Evolutionary conservation across 495 filamentous ascomycete genomes (phyloP).

Genomic region (Astrothelium subdiscretum): DNA sequence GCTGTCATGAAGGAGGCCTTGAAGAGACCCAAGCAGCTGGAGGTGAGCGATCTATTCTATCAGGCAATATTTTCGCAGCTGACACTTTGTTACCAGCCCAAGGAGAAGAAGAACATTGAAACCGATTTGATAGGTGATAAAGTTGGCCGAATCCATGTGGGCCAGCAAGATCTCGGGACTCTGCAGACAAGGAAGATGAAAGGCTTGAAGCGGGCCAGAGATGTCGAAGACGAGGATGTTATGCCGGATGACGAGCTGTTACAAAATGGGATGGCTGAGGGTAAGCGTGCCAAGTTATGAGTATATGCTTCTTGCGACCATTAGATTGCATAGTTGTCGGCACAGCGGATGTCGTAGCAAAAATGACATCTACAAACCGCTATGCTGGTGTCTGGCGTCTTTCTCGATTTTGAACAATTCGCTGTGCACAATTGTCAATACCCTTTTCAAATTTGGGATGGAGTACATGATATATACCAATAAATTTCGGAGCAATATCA

Average conservation of each 20-base stretch:
- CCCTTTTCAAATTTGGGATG: background rate
- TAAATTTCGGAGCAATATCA: slow-evolving; percentile 77
- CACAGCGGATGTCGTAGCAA: background rate
- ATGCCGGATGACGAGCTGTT: background rate
- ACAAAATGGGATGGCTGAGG: background rate
- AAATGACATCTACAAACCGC: background rate
- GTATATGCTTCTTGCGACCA: background rate
- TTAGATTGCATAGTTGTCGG: background rate
- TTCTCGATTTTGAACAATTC: slow-evolving; percentile 40
- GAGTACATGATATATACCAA: slow-evolving; percentile 47
- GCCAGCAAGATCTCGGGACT: slow-evolving; percentile 74
- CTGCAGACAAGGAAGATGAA: slow-evolving; percentile 99
- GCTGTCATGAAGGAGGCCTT: slow-evolving; percentile 78
- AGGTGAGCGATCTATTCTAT: slow-evolving; percentile 33
- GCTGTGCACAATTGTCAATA: slow-evolving; percentile 20
- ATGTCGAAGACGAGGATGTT: slow-evolving; percentile 37
- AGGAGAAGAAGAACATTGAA: slow-evolving; percentile 87
- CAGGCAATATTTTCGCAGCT: background rate
- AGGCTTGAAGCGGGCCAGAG: slow-evolving; percentile 73
- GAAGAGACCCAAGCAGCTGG: slow-evolving; percentile 64
- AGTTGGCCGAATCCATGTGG: slow-evolving; percentile 83
- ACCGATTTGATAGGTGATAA: slow-evolving; percentile 92
- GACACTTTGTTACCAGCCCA: slow-evolving; percentile 24
- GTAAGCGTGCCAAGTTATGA: background rate
- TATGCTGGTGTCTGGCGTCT: slow-evolving; percentile 2